Conservation (phyloP, 2,329 filamentous ascomycete genomes). For the Acrocalymma vagum region DNA sequence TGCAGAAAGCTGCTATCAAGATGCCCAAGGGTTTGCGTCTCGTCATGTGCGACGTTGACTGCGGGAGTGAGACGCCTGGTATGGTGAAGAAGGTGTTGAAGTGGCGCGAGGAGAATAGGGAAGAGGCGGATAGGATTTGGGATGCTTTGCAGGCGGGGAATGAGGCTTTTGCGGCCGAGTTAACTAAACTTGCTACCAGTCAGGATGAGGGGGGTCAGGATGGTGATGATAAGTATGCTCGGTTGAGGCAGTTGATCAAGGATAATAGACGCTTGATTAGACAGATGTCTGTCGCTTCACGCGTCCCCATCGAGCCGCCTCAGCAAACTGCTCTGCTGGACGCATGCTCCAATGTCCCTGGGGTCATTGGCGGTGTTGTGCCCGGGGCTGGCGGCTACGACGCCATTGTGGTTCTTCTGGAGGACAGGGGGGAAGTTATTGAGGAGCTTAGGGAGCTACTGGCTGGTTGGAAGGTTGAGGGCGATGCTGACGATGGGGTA, state of each 20-base stretch:
- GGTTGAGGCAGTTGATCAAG: slow-evolving; percentile 62
- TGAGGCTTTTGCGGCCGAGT: slow-evolving; percentile 70
- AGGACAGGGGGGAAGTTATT: slow-evolving; percentile 74
- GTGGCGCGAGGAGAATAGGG: slow-evolving; percentile 75
- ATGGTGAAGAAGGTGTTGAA: slow-evolving; percentile 94
- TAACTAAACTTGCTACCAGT: slow-evolving; percentile 63
- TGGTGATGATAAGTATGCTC: slow-evolving; percentile 50
- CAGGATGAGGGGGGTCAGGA: slow-evolving; percentile 47
- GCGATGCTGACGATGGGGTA: slow-evolving; percentile 37
- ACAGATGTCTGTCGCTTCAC: slow-evolving; percentile 76
- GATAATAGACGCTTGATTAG: slow-evolving; percentile 70
- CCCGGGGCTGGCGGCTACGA: slow-evolving; percentile 95
- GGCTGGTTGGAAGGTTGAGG: slow-evolving; percentile 66
- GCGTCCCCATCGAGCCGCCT: slow-evolving; percentile 87
- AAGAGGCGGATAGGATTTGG: slow-evolving; percentile 77
- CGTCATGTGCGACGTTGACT: slow-evolving; percentile 96
- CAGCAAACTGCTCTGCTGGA: slow-evolving; percentile 88
- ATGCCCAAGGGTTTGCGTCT: slow-evolving; percentile 79
- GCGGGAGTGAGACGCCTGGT: slow-evolving; percentile 88
- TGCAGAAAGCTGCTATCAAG: slow-evolving; percentile 72
- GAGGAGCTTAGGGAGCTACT: slow-evolving; percentile 69
- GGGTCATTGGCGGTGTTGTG: slow-evolving; percentile 90
- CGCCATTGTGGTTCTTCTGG: slow-evolving; percentile 81
- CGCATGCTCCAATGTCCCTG: slow-evolving; percentile 73
- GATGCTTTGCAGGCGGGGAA: slow-evolving; percentile 77